Conservation (phyloP, 768 basidiomycete species). For the Boletus rubroflammeus region DNA sequence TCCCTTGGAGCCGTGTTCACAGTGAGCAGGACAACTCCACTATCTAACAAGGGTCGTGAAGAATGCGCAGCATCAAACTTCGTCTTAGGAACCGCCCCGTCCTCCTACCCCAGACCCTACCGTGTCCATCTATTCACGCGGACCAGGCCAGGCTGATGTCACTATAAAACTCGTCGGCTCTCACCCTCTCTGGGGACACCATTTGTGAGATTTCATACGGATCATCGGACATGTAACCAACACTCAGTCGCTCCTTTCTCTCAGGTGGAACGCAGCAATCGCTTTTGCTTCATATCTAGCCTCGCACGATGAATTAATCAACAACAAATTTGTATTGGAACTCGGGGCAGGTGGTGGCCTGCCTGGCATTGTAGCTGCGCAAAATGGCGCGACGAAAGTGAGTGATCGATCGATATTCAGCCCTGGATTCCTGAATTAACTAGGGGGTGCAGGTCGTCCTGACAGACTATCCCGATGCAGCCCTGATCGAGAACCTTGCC, state of each 20-base stretch:
- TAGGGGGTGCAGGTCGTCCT: constrained; percentile 58
- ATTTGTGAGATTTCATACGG: constrained; percentile 48
- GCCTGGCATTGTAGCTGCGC: constrained; percentile 72
- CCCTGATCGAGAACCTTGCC: constrained; percentile 70
- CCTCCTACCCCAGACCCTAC: constrained; percentile 69
- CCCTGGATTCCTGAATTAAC: neutral
- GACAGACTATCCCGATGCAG: constrained; percentile 88
- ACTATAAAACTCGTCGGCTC: constrained; percentile 69
- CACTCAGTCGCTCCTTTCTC: neutral
- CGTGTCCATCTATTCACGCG: constrained; percentile 44
- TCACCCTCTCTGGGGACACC: constrained; percentile 80
- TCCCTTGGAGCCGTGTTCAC: constrained; percentile 48
- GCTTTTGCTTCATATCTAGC: constrained; percentile 72
- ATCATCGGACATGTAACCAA: neutral
- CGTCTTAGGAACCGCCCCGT: constrained; percentile 51
- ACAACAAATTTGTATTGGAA: constrained; percentile 61
- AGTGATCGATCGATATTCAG: neutral
- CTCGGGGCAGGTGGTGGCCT: constrained; percentile 92
- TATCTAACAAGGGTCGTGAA: neutral
- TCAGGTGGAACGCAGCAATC: constrained; percentile 78
- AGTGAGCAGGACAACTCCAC: constrained; percentile 32
- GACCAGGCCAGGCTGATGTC: constrained; percentile 33
- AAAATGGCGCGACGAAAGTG: constrained; percentile 69
- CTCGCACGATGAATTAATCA: constrained; percentile 44
- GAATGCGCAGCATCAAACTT: neutral